A percentile compares a stretch with the other conserved stretches of the same genome.
Evolutionary conservation across 2,329 filamentous ascomycete genomes (phyloP).

Genomic region (Cercospora sp.): DNA sequence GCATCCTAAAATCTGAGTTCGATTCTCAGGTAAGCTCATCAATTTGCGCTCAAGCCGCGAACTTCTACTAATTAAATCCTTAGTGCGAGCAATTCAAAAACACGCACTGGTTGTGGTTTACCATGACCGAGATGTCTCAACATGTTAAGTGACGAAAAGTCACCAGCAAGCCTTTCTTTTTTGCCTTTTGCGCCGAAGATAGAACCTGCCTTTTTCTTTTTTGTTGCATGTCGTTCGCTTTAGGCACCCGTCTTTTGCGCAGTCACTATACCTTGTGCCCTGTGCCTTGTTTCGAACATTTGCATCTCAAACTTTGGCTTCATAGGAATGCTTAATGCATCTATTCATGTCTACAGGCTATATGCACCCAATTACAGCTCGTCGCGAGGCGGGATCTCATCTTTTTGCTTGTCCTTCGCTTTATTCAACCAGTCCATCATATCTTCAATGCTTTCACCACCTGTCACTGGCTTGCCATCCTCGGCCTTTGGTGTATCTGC

Average conservation of each 20-base stretch:
- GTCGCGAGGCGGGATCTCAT: conserved; percentile 18
- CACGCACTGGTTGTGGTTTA: conserved; percentile 2
- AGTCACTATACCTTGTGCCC: too few relatives aligned
- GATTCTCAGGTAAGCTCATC: conserved; percentile 12
- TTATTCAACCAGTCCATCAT: conserved; percentile 28
- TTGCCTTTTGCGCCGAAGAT: background rate
- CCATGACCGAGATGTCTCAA: background rate
- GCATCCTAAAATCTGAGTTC: conserved; percentile 29
- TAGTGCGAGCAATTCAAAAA: conserved; percentile 9
- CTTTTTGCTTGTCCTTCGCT: conserved; percentile 14
- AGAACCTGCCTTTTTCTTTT: too few relatives aligned
- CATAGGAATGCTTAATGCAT: conserved; percentile 3
- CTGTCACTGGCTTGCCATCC: conserved; percentile 20
- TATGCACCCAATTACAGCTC: conserved; percentile 24
- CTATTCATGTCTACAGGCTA: conserved; percentile 20
- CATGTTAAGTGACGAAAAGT: conserved; percentile 12
- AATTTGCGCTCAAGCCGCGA: too few relatives aligned
- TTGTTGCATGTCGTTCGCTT: too few relatives aligned
- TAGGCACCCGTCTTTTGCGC: too few relatives aligned
- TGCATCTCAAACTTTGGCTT: background rate
- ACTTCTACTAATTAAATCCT: too few relatives aligned
- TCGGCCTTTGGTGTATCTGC: conserved; percentile 13
- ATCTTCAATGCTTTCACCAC: conserved; percentile 28
- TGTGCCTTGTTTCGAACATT: too few relatives aligned
- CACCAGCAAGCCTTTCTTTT: background rate